phyloP scores from a whole-genome alignment of 768 basidiomycete genomes.

The Mycena floridula region DNA sequence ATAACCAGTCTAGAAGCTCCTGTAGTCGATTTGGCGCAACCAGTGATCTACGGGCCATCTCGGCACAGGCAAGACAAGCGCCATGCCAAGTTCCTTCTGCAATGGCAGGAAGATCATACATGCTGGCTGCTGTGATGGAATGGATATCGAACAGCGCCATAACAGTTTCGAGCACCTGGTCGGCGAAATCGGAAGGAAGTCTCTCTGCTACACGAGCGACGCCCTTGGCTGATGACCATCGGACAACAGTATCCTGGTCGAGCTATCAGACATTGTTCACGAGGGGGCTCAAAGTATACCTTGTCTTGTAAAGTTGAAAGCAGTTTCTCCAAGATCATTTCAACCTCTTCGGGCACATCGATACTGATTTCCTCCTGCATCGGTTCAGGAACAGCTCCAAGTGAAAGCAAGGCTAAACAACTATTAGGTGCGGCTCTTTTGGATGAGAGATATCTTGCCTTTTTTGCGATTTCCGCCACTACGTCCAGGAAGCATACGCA shows the following conservation, averaged over 20 bases:
- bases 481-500: conserved; percentile 53
- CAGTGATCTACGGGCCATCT: conserved; percentile 81
- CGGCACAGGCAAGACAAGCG: conserved; percentile 85
- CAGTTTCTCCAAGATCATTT: conserved; percentile 64
- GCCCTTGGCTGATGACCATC: conserved; percentile 93
- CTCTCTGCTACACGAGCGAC: conserved; percentile 79
- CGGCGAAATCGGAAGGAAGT: conserved; percentile 66
- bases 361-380: conserved; percentile 31
- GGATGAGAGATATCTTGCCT: conserved; percentile 24
- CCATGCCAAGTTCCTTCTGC: conserved; percentile 96
- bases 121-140: conserved; percentile 51
- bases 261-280: too few relatives aligned
- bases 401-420: too few relatives aligned
- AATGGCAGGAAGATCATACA: conserved; percentile 68
- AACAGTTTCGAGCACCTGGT: conserved; percentile 79
- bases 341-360: conserved; percentile 77
- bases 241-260: conserved; percentile 93
- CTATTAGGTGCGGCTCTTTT: too few relatives aligned
- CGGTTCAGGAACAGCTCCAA: too few relatives aligned
- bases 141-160: conserved; percentile 75
- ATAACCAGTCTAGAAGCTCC: conserved; percentile 70
- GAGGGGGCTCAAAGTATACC: too few relatives aligned
- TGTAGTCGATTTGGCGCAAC: conserved; percentile 51
- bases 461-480: conserved; percentile 29
- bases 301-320: conserved; percentile 76